phyloP scores from a whole-genome alignment of 176 grass and related monocot species.

The Triticum dicoccoides region DNA sequence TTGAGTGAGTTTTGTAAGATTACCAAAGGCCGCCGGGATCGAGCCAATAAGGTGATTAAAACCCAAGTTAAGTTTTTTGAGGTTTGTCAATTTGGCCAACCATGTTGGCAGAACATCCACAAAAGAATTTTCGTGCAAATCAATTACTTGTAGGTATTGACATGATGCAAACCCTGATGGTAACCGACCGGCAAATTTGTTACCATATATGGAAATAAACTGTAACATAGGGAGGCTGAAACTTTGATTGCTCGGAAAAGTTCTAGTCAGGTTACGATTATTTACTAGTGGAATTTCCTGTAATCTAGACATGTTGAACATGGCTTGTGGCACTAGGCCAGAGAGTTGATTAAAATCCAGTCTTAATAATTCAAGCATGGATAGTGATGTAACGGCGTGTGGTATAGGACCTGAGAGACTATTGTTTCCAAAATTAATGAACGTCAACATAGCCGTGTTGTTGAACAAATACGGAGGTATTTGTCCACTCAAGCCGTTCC shows the following conservation, averaged over 20 bases:
- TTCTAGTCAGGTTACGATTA: not conserved
- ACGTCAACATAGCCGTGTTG: no score
- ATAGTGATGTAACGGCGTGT: not conserved
- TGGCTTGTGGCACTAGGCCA: not conserved
- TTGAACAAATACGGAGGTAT: no score
- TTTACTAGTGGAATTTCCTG: not conserved
- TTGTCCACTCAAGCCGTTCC: no score
- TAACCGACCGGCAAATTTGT: no score
- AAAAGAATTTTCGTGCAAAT: no score
- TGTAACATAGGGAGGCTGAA: not conserved
- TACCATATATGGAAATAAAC: not conserved
- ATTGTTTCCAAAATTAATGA: not conserved
- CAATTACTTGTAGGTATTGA: not conserved
- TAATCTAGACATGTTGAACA: conserved; percentile 15
- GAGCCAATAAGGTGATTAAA: no score
- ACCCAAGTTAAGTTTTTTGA: no score
- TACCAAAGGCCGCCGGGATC: no score
- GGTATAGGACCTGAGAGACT: not conserved
- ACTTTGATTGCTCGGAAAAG: not conserved
- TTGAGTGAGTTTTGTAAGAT: no score
- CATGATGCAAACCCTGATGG: no score
- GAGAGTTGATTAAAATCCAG: not conserved
- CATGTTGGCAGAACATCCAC: no score
- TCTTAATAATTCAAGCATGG: not conserved
- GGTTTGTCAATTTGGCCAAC: no score